These are phyloP conservation scores for Monilinia laxa DNA, from an alignment of 2,329 filamentous ascomycete genomes.

Conservation along the genomic window DNA sequence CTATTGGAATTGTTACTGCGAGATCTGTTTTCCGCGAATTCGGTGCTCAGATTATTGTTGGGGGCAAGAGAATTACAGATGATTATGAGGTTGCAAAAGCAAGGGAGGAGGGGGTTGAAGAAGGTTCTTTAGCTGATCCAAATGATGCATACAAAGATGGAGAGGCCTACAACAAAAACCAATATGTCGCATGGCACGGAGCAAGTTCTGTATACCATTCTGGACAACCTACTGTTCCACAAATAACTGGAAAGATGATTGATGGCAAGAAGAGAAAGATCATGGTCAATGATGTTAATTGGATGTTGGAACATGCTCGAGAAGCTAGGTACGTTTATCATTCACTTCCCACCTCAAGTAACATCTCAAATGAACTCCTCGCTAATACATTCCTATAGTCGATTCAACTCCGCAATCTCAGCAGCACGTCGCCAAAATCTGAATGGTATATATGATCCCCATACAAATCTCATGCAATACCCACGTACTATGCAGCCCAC, in stretches of 20 bases:
- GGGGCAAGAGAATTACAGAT: conserved; percentile 79
- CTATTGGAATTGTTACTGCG: conserved; percentile 94
- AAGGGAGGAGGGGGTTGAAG: conserved; percentile 72
- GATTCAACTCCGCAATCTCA: conserved; percentile 77
- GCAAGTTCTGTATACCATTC: conserved; percentile 95
- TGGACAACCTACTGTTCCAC: conserved; percentile 71
- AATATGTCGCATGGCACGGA: conserved; percentile 98
- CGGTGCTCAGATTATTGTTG: conserved; percentile 89
- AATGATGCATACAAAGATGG: conserved; percentile 77
- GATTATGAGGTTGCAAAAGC: conserved; percentile 83
- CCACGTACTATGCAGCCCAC: conserved; percentile 88
- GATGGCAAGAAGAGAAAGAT: conserved; percentile 82
- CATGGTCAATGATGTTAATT: conserved; percentile 89
- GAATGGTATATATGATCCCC: conserved; percentile 83
- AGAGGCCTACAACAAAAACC: conserved; percentile 96
- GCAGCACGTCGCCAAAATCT: conserved; percentile 64
- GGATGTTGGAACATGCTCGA: conserved; percentile 92
- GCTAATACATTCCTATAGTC: conserved; percentile 50
- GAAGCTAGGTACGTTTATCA: conserved; percentile 71
- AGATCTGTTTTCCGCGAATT: conserved; percentile 97
- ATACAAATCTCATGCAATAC: conserved; percentile 90
- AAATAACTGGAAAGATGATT: conserved; percentile 68
- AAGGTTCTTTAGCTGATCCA: conserved; percentile 89
- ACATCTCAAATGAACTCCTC: conserved; percentile 18
- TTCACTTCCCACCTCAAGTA: conserved; percentile 1